Conservation (phyloP, 495 filamentous ascomycete species). For the Aspergillus wentii region DNA sequence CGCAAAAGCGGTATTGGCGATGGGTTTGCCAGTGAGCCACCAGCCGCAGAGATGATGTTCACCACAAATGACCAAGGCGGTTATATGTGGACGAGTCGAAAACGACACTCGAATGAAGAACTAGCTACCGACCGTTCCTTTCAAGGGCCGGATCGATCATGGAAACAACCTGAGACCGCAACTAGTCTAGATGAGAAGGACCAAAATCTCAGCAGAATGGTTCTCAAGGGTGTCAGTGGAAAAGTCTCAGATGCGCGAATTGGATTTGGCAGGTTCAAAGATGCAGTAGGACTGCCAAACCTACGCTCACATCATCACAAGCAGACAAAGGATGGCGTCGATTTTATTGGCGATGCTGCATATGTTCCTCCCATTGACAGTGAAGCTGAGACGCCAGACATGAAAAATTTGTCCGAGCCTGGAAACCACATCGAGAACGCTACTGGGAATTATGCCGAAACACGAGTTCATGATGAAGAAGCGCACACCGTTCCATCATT, state of each 20-base stretch:
- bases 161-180: slow-evolving; percentile 22
- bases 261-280: slow-evolving; percentile 77
- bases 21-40: slow-evolving; percentile 44
- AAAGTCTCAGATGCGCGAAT: slow-evolving; percentile 79
- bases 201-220: slow-evolving; percentile 56
- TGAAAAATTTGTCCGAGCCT: slow-evolving; percentile 12
- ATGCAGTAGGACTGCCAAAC: slow-evolving; percentile 63
- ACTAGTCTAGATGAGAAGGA: slow-evolving; percentile 56
- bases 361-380: slow-evolving; percentile 28
- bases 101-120: slow-evolving; percentile 39
- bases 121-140: slow-evolving; percentile 23
- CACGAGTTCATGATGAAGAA: slow-evolving; percentile 13
- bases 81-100: slow-evolving; percentile 59
- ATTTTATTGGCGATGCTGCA: slow-evolving; percentile 24
- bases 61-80: slow-evolving; percentile 62
- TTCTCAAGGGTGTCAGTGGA: slow-evolving; percentile 74
- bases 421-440: slow-evolving; percentile 16
- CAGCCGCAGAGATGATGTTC: slow-evolving; percentile 56
- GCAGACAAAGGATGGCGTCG: slow-evolving; percentile 33
- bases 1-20: slow-evolving; percentile 54
- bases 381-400: slow-evolving; percentile 21
- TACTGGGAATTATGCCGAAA: slow-evolving; percentile 12
- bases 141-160: slow-evolving; percentile 23
- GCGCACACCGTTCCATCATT: slow-evolving; percentile 6
- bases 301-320: slow-evolving; percentile 45